phyloP scores from a whole-genome alignment of 495 filamentous ascomycete species.

The Trichocladium uniseriatum region DNA sequence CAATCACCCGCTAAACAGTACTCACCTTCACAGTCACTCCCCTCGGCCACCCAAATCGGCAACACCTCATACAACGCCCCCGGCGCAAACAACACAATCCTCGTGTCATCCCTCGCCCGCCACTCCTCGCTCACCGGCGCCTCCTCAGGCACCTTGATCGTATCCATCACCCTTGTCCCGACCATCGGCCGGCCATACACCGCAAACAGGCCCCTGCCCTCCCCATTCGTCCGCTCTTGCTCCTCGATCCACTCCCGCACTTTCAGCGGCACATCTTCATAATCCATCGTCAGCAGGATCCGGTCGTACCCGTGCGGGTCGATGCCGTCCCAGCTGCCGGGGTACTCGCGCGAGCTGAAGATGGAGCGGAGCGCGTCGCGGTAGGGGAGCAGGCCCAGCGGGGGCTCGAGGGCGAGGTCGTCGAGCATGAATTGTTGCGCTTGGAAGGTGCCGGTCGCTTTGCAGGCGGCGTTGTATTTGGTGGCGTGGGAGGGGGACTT shows the following conservation, averaged over 20 bases:
- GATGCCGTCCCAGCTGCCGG: slow-evolving; percentile 30
- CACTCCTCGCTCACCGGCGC: slow-evolving; percentile 10
- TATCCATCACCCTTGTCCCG: slow-evolving; percentile 3
- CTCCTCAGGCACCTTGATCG: slow-evolving; percentile 12
- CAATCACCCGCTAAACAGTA: too few relatives aligned
- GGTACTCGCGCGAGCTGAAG: slow-evolving; percentile 24
- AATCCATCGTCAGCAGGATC: slow-evolving; percentile 26
- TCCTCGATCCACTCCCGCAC: slow-evolving; percentile 34
- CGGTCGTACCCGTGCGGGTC: slow-evolving; percentile 32
- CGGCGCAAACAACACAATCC: slow-evolving; percentile 27
- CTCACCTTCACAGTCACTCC: slow-evolving; percentile 26
- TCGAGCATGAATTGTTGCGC: slow-evolving; percentile 27
- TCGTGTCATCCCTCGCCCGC: slow-evolving; percentile 16
- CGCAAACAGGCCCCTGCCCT: slow-evolving; percentile 23
- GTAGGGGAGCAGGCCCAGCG: slow-evolving; percentile 21
- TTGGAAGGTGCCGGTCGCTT: slow-evolving; percentile 13
- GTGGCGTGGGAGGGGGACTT: neutral
- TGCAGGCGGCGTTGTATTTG: slow-evolving; percentile 19
- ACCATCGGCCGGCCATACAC: slow-evolving; percentile 15
- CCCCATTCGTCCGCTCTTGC: slow-evolving; percentile 19
- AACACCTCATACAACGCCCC: slow-evolving; percentile 26
- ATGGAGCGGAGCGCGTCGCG: slow-evolving; percentile 23
- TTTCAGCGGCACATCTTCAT: slow-evolving; percentile 20
- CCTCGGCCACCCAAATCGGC: slow-evolving; percentile 29
- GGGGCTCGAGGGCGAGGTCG: slow-evolving; percentile 22